Evolutionary conservation across 2,329 filamentous ascomycete species (phyloP).

Genomic region (Colletotrichum euphorbiae): DNA sequence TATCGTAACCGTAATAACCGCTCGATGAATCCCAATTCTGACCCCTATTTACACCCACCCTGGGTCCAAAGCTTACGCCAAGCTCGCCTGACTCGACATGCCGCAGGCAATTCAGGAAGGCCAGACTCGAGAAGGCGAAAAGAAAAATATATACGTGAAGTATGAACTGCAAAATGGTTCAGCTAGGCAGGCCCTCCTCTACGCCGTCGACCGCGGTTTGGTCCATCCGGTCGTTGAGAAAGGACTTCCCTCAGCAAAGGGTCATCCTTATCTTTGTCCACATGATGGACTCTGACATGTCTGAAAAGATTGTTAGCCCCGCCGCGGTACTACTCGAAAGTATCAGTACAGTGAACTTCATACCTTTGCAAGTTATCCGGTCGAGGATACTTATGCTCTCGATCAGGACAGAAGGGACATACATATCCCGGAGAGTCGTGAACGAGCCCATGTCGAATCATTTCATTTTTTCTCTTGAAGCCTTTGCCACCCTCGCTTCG

Average conservation of each 20-base stretch:
- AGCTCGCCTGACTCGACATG: background rate
- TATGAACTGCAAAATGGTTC: background rate
- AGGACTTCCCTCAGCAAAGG: conserved; percentile 84
- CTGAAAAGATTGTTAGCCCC: conserved; percentile 56
- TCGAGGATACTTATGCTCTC: conserved; percentile 93
- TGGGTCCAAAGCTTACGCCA: background rate
- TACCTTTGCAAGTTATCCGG: conserved; percentile 97
- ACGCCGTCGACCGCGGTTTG: conserved; percentile 81
- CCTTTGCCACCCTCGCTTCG: conserved; percentile 73
- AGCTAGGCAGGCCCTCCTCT: conserved; percentile 59
- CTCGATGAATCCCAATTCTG: background rate
- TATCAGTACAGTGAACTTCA: conserved; percentile 43
- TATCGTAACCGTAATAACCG: background rate
- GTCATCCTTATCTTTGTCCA: conserved; percentile 91
- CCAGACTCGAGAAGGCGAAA: background rate
- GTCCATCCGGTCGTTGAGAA: conserved; percentile 85
- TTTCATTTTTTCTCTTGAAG: conserved; percentile 79
- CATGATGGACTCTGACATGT: conserved; percentile 92
- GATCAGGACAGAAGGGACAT: conserved; percentile 94
- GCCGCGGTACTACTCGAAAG: background rate
- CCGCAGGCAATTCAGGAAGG: background rate
- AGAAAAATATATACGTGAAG: conserved; percentile 32
- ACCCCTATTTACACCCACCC: conserved; percentile 32
- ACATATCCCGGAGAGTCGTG: conserved; percentile 95
- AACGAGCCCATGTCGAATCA: conserved; percentile 84